Evolutionary conservation across 2,329 filamentous ascomycete genomes (phyloP).

Genomic region (Rutstroemia sp.): DNA sequence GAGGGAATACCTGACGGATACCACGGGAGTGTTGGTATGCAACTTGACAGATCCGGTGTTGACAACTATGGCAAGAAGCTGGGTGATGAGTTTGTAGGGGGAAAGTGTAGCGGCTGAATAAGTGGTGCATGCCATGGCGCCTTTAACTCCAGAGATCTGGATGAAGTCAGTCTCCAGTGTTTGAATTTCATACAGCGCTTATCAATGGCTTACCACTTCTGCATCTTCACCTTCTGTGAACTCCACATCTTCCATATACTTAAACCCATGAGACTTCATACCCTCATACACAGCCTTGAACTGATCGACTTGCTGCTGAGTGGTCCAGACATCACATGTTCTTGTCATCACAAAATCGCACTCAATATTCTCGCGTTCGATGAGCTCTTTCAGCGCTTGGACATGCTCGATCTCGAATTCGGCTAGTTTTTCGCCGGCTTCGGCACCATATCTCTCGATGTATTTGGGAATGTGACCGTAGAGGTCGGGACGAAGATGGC

Average conservation of each 20-base stretch:
- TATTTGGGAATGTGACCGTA: conserved; percentile 8
- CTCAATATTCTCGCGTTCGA: conserved; percentile 34
- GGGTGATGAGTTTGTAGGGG: conserved; percentile 54
- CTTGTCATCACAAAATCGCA: conserved; percentile 35
- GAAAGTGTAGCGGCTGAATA: conserved; percentile 32
- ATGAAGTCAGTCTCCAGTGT: not conserved
- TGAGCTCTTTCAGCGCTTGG: conserved; percentile 29
- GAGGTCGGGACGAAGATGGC: conserved; percentile 6
- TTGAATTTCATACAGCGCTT: not conserved
- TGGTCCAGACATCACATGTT: conserved; percentile 5
- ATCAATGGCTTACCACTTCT: not conserved
- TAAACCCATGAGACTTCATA: not conserved
- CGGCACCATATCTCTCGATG: not conserved
- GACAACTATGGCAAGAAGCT: conserved; percentile 42
- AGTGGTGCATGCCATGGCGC: conserved; percentile 14
- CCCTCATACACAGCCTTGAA: conserved; percentile 2
- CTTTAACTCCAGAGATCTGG: conserved; percentile 21
- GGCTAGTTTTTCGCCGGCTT: conserved; percentile 13
- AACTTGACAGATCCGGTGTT: conserved; percentile 38
- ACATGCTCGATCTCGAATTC: conserved; percentile 35
- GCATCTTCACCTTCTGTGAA: not conserved
- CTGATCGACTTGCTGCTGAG: not conserved
- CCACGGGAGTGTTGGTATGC: conserved; percentile 44
- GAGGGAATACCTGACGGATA: no score
- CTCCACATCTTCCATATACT: conserved; percentile 8